A percentile compares a stretch with the other conserved stretches of the same genome.
phyloP scores from a whole-genome alignment of 1,139 yeast genomes.

The Entelexis paramagnoliae region DNA sequence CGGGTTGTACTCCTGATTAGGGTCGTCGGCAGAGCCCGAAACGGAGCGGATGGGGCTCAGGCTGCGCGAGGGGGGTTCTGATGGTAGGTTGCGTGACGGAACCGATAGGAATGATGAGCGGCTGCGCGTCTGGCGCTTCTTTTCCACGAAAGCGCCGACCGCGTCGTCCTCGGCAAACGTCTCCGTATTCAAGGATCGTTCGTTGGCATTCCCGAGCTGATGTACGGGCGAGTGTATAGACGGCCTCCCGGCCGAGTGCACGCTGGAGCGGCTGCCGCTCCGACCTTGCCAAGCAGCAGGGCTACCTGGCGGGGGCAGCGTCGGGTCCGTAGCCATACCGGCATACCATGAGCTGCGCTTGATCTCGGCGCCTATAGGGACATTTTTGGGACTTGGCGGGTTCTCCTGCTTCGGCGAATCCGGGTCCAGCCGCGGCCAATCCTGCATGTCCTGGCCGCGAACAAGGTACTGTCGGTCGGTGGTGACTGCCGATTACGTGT shows the following conservation, averaged over 20 bases:
- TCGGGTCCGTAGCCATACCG: slow-evolving; percentile 19
- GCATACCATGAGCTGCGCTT: slow-evolving; percentile 23
- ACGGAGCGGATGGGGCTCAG: slow-evolving; percentile 18
- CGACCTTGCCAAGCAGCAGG: slow-evolving; percentile 22
- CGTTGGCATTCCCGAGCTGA: background rate
- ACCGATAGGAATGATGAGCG: background rate
- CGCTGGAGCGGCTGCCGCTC: background rate
- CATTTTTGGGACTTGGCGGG: background rate
- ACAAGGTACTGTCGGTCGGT: background rate
- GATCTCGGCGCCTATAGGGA: slow-evolving; percentile 8
- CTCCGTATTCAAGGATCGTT: background rate
- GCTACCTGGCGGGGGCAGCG: slow-evolving; percentile 19
- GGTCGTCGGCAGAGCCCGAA: slow-evolving; percentile 16
- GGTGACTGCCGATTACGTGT: background rate
- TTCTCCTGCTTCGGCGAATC: background rate
- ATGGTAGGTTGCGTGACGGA: background rate
- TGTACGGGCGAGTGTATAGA: background rate
- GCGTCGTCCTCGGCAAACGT: background rate
- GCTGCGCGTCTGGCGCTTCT: background rate
- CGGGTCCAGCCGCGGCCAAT: slow-evolving; percentile 4
- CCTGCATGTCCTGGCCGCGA: background rate
- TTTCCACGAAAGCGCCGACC: background rate
- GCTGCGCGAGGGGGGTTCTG: background rate
- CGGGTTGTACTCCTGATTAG: slow-evolving; percentile 24
- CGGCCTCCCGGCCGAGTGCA: background rate